Percentiles rank a stretch among this genome's conserved stretches.
Conservation (phyloP, 2,329 filamentous ascomycete species). For the Penicillium sp. region DNA sequence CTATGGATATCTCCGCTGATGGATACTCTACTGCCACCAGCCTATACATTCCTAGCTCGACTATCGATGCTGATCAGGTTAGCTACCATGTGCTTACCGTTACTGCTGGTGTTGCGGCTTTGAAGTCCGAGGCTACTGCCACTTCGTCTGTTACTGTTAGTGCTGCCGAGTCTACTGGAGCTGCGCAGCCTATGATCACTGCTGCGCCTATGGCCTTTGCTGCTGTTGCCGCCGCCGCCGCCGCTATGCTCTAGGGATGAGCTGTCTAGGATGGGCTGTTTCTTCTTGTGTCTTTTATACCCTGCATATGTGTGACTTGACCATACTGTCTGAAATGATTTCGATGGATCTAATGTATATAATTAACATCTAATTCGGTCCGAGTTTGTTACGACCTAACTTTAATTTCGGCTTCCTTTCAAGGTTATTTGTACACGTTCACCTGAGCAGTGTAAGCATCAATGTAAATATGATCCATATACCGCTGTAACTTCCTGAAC, state of each 20-base stretch:
- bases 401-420: too few species aligned
- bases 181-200: background rate
- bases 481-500: too few species aligned
- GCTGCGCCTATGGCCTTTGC: constrained; percentile 2
- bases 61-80: background rate
- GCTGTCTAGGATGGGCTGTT: background rate
- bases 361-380: background rate
- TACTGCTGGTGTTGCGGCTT: constrained; percentile 3
- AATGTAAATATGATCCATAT: too few species aligned
- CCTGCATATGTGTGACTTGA: background rate
- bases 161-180: background rate
- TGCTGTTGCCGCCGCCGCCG: constrained; percentile 7
- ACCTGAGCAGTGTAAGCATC: too few species aligned
- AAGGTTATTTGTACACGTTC: too few species aligned
- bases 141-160: background rate
- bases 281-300: background rate
- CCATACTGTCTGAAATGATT: background rate
- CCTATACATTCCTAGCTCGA: background rate
- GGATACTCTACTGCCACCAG: background rate
- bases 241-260: constrained; percentile 7
- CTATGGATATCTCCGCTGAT: background rate
- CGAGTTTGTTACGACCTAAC: background rate
- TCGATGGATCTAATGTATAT: background rate
- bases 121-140: constrained; percentile 3
- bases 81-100: constrained; percentile 1